Evolutionary conservation across 345 rosid species (phyloP).

Genomic region (Toxicodendron radicans): DNA sequence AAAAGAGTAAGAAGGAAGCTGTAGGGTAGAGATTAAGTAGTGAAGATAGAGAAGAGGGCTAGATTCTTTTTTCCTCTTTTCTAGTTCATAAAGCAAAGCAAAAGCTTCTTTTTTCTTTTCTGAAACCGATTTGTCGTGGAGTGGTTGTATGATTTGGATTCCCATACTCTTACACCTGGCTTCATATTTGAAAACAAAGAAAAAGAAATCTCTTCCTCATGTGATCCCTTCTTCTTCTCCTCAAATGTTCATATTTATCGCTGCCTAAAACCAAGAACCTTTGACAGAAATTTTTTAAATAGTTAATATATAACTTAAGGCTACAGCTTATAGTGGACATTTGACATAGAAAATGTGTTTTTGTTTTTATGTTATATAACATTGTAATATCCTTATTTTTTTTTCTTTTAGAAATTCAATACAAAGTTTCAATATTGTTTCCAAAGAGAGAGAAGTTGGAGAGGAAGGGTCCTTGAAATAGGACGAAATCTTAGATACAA

Average conservation of each 20-base stretch:
- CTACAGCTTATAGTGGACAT: too few relatives aligned
- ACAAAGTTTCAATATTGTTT: not conserved
- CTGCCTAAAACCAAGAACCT: not conserved
- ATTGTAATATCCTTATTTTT: not conserved
- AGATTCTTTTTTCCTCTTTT: conserved; percentile 20
- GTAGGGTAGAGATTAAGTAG: conserved; percentile 8
- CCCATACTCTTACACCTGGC: conserved; percentile 17
- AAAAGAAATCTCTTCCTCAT: conserved; percentile 1
- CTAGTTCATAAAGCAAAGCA: conserved; percentile 30
- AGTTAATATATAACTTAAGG: not conserved
- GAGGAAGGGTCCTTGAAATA: not conserved
- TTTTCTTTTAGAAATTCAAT: not conserved
- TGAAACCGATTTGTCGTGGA: conserved; percentile 43
- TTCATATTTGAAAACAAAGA: conserved; percentile 4
- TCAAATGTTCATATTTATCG: not conserved
- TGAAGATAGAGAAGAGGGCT: conserved; percentile 13
- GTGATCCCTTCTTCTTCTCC: conserved; percentile 5
- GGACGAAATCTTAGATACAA: not conserved
- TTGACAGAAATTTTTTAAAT: not conserved
- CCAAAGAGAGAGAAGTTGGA: not conserved
- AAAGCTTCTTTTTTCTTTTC: conserved; percentile 23
- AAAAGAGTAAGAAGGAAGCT: conserved; percentile 32
- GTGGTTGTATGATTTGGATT: conserved; percentile 39
- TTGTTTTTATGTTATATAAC: too few relatives aligned
- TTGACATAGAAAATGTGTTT: too few relatives aligned